Conservation (phyloP, 345 rosid genomes). For the Physaria fendleri region DNA sequence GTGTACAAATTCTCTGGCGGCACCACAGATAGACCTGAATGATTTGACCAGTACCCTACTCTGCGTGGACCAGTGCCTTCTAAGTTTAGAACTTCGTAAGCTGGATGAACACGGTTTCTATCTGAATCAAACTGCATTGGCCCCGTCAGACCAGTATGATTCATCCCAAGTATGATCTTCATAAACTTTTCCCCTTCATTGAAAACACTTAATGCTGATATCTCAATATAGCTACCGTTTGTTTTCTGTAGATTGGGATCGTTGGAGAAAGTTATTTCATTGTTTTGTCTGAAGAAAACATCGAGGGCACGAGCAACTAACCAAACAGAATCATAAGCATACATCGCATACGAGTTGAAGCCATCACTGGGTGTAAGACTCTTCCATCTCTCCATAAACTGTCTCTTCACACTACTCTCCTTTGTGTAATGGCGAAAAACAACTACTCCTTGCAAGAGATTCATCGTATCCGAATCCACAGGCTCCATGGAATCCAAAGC, state of each 20-base stretch:
- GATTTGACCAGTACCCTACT: conserved; percentile 91
- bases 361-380: conserved; percentile 16
- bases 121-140: conserved; percentile 54
- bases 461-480: conserved; percentile 38
- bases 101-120: conserved; percentile 59
- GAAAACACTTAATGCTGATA: conserved; percentile 56
- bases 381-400: conserved; percentile 52
- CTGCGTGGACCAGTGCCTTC: conserved; percentile 65
- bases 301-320: conserved; percentile 78
- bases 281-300: conserved; percentile 48
- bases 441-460: conserved; percentile 81
- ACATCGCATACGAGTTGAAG: conserved; percentile 76
- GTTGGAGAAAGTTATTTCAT: conserved; percentile 52
- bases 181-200: conserved; percentile 67
- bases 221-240: conserved; percentile 45
- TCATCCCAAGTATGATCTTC: conserved; percentile 47
- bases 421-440: conserved; percentile 76
- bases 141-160: conserved; percentile 73
- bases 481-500: conserved; percentile 52
- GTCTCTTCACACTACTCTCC: conserved; percentile 49
- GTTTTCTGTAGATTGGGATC: conserved; percentile 52
- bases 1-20: conserved; percentile 57
- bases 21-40: conserved; percentile 65
- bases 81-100: conserved; percentile 72
- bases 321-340: conserved; percentile 94